Evolutionary conservation across 305 asterid species (phyloP).

Genomic region (Euphrasia arctica): DNA sequence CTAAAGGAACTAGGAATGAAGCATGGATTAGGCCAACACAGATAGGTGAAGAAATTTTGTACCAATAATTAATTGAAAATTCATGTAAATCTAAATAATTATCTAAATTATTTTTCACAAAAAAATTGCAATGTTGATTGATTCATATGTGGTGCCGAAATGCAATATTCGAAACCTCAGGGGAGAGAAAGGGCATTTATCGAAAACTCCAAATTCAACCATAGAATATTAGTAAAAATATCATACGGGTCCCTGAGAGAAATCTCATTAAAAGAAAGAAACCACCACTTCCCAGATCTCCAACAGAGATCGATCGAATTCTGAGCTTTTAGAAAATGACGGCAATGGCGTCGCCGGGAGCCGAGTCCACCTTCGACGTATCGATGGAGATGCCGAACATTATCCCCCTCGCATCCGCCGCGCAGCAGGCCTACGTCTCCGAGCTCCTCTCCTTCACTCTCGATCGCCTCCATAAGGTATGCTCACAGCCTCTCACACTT

Average conservation of each 20-base stretch:
- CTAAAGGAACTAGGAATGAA: no score
- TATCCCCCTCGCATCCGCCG: slow-evolving; percentile 70
- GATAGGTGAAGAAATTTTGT: no score
- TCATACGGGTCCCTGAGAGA: background rate
- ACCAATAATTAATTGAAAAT: no score
- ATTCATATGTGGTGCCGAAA: no score
- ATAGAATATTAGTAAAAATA: no score
- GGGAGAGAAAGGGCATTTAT: no score
- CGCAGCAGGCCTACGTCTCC: slow-evolving; percentile 83
- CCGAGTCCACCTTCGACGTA: slow-evolving; percentile 39
- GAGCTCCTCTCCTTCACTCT: slow-evolving; percentile 89
- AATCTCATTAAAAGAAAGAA: slow-evolving; percentile 24
- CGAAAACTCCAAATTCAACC: no score
- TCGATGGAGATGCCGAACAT: slow-evolving; percentile 46
- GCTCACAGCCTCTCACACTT: slow-evolving; percentile 1
- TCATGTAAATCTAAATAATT: no score
- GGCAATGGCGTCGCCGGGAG: slow-evolving; percentile 54
- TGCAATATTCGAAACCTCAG: no score
- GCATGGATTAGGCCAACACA: no score
- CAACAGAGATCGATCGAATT: slow-evolving; percentile 25
- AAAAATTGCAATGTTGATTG: no score
- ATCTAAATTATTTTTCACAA: no score
- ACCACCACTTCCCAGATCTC: slow-evolving; percentile 32
- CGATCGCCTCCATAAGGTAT: slow-evolving; percentile 90
- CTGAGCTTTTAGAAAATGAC: slow-evolving; percentile 28